These are phyloP conservation scores for Ascochyta rabiei DNA, from an alignment of 2,329 filamentous ascomycete genomes.

Conservation along the genomic window DNA sequence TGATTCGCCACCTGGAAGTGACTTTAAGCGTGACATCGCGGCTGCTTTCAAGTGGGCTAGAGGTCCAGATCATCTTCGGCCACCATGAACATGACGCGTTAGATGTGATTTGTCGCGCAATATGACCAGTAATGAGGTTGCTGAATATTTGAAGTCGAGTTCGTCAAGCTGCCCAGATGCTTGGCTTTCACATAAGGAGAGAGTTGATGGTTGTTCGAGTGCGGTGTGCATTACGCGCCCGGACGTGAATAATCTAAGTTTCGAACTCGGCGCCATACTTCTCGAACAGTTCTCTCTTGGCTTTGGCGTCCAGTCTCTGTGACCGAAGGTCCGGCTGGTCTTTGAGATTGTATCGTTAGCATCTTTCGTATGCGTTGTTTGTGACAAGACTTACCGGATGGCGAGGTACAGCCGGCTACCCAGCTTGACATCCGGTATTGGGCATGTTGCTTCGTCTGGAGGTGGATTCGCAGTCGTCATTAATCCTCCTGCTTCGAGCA, in stretches of 20 bases:
- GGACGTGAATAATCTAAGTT: slow-evolving; percentile 71
- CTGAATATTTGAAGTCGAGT: background rate
- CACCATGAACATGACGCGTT: background rate
- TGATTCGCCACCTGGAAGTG: slow-evolving; percentile 21
- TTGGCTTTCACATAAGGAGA: too few species aligned
- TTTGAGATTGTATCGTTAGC: slow-evolving; percentile 32
- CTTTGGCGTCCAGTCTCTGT: slow-evolving; percentile 68
- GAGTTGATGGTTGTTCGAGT: slow-evolving; percentile 40
- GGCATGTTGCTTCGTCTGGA: slow-evolving; percentile 58
- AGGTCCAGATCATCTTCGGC: slow-evolving; percentile 1
- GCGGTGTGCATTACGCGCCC: slow-evolving; percentile 53
- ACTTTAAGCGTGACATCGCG: slow-evolving; percentile 11
- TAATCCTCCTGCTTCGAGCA: slow-evolving; percentile 75
- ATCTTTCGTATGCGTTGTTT: background rate
- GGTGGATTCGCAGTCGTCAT: slow-evolving; percentile 78
- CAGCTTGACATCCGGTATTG: slow-evolving; percentile 65
- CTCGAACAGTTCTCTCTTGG: slow-evolving; percentile 73
- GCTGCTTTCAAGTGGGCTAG: slow-evolving; percentile 3
- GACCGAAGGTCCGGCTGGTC: slow-evolving; percentile 67
- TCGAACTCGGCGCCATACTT: slow-evolving; percentile 73
- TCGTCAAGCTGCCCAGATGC: background rate
- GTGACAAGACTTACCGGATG: slow-evolving; percentile 58
- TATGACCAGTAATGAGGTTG: background rate
- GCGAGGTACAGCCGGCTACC: slow-evolving; percentile 75
- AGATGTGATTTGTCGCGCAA: background rate